Percentiles rank a stretch among this genome's conserved stretches.
Evolutionary conservation across 2,329 filamentous ascomycete genomes (phyloP).

Genomic region (Botrytis cinerea): DNA sequence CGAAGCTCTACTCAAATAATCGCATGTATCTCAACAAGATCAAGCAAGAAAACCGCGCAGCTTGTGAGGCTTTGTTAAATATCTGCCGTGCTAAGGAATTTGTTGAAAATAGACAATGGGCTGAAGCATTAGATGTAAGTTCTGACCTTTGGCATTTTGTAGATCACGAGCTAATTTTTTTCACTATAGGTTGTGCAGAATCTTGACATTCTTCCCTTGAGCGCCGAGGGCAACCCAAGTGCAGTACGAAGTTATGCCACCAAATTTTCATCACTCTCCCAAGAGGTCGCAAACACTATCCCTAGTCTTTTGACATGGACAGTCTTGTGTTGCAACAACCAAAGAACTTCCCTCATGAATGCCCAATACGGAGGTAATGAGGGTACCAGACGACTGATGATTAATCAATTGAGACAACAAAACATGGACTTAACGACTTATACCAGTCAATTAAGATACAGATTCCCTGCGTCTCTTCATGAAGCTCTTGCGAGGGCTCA

Average conservation of each 20-base stretch:
- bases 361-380: constrained; percentile 76
- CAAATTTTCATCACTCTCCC: constrained; percentile 75
- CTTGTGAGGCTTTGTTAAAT: constrained; percentile 58
- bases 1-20: constrained; percentile 60
- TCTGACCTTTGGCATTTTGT: constrained; percentile 11
- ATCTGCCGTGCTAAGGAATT: constrained; percentile 62
- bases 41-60: constrained; percentile 56
- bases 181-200: constrained; percentile 66
- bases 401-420: constrained; percentile 73
- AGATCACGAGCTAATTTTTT: constrained; percentile 31
- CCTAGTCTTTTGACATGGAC: constrained; percentile 94
- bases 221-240: constrained; percentile 71
- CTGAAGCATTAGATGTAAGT: constrained; percentile 65
- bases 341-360: constrained; percentile 69
- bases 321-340: constrained; percentile 78
- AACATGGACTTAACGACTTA: constrained; percentile 92
- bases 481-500: constrained; percentile 79
- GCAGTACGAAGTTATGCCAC: constrained; percentile 78
- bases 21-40: constrained; percentile 63
- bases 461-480: constrained; percentile 82
- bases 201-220: constrained; percentile 78
- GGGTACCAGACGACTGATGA: constrained; percentile 62
- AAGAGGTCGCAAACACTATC: constrained; percentile 83
- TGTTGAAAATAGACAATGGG: constrained; percentile 60
- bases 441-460: constrained; percentile 87